A percentile compares a stretch with the other conserved stretches of the same genome.
These are phyloP conservation scores for Lepidium sativum DNA, from an alignment of 345 rosid genomes.

Conservation along the genomic window DNA sequence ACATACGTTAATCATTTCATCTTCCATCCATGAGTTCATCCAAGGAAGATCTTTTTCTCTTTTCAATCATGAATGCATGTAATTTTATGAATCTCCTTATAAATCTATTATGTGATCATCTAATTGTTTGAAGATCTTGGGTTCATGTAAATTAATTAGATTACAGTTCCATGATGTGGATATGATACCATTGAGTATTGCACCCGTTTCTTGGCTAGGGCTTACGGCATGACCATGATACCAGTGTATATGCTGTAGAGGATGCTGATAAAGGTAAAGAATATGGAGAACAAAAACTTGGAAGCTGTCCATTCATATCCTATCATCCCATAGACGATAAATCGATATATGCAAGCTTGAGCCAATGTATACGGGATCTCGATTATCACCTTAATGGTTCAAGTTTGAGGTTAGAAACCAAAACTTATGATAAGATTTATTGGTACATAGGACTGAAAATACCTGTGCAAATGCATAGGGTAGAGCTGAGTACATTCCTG, in stretches of 20 bases:
- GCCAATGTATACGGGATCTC: slow-evolving; percentile 43
- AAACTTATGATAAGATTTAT: background rate
- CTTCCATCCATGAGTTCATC: no score
- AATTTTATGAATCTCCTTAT: no score
- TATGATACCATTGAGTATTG: slow-evolving; percentile 23
- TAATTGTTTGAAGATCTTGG: no score
- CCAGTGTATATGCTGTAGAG: slow-evolving; percentile 41
- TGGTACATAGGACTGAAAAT: background rate
- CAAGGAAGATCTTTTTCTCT: no score
- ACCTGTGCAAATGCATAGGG: slow-evolving; percentile 33
- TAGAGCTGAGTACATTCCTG: slow-evolving; percentile 40
- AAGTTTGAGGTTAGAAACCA: background rate
- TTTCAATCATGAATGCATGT: no score
- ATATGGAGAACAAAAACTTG: slow-evolving; percentile 30
- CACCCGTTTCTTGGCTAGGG: slow-evolving; percentile 34
- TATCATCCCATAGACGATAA: slow-evolving; percentile 33
- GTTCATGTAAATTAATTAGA: no score
- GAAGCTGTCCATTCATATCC: slow-evolving; percentile 45
- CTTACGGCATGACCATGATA: slow-evolving; percentile 36
- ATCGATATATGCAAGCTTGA: slow-evolving; percentile 29
- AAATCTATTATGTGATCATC: no score
- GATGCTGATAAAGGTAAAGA: slow-evolving; percentile 35
- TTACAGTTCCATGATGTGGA: slow-evolving; percentile 36
- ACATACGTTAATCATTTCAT: no score
- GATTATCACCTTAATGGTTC: slow-evolving; percentile 28